Base-by-base conservation (phyloP, 2,329 filamentous ascomycete species). In the Bipolaris sorokiniana region DNA sequence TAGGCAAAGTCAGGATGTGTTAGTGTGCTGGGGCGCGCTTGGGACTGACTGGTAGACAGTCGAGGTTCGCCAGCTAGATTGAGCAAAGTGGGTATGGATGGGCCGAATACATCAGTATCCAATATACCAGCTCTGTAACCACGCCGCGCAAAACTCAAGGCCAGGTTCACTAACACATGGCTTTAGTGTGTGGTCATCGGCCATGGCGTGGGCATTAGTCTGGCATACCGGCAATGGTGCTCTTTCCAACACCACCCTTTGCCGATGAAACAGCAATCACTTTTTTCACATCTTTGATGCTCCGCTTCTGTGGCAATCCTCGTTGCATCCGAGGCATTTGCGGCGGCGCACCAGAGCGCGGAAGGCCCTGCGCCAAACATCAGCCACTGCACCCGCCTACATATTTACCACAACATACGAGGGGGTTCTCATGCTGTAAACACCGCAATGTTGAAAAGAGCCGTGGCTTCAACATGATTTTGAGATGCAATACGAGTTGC, bases 191-290 rank as follows among this genome's bases (percentile, higher is more conserved):
- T 11, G 2, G 3, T 26, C 9, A n/a, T 22, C 22, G 11, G 20
- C 51, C 38, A 13, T 10, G 22, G 23, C 16, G 13, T 48, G 7
- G 31, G 40, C 48, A 10, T 10, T 53, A 37, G 53, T 15, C 38
- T 7, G 10, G 34, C 76, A 50, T 70, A 91, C 91, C 90, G 57
- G 94, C 89, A 42, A 98, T 88, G 7, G 95, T 99, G 66, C 92
- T 97, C 75, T 99, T 99, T 1, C 95, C 95, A 0, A 99, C 95
- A n/a, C 95, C 95, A 2, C 95, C 95, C 74, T 99, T 99, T 13
- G 95, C 95, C 1, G 93, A 98, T 3, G 92, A 97, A 13, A 99
- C 91, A n/a, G 93, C 92, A 57, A 99, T 86, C n/a, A 97, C 88
- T 74, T 96, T 97, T 64, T 87, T 85, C 22, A 99, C 94, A 74